These are phyloP conservation scores for Emmonsiellopsis sp. DNA, from an alignment of 2,329 filamentous ascomycete species.

Conservation along the genomic window DNA sequence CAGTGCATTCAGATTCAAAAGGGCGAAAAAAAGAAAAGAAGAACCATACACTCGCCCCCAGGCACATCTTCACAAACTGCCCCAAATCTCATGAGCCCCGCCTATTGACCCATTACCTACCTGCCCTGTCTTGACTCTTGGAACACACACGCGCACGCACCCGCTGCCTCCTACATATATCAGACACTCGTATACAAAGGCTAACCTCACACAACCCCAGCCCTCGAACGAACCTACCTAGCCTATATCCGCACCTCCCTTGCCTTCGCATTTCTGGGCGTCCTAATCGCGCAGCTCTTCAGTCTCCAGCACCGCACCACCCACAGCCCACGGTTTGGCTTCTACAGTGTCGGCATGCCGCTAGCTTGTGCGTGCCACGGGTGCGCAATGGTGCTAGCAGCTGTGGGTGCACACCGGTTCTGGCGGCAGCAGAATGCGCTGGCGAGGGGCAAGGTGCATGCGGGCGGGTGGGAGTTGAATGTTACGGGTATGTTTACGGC, in stretches of 20 bases:
- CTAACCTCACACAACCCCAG: conserved; percentile 30
- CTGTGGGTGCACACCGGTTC: conserved; percentile 44
- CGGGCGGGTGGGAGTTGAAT: conserved; percentile 33
- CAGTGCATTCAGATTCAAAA: too few relatives aligned
- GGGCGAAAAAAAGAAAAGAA: too few relatives aligned
- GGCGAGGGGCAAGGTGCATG: conserved; percentile 27
- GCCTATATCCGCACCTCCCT: conserved; percentile 63
- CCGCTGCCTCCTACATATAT: not conserved
- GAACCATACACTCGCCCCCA: too few relatives aligned
- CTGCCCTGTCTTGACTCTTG: not conserved
- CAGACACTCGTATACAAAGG: not conserved
- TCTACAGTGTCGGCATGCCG: conserved; percentile 51
- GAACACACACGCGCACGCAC: not conserved
- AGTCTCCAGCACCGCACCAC: conserved; percentile 44
- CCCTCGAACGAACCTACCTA: conserved; percentile 65
- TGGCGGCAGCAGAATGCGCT: conserved; percentile 49
- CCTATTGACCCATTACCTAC: not conserved
- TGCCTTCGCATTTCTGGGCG: conserved; percentile 57
- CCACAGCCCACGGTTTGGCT: conserved; percentile 42
- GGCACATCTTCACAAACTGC: not conserved
- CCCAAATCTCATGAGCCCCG: not conserved
- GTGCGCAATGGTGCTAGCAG: conserved; percentile 35
- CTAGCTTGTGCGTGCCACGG: conserved; percentile 42
- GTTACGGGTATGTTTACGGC: conserved; percentile 3
- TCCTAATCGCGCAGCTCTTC: conserved; percentile 59